Base-by-base conservation (phyloP, 2,329 filamentous ascomycete genomes). In the Elsinoe fawcettii region DNA sequence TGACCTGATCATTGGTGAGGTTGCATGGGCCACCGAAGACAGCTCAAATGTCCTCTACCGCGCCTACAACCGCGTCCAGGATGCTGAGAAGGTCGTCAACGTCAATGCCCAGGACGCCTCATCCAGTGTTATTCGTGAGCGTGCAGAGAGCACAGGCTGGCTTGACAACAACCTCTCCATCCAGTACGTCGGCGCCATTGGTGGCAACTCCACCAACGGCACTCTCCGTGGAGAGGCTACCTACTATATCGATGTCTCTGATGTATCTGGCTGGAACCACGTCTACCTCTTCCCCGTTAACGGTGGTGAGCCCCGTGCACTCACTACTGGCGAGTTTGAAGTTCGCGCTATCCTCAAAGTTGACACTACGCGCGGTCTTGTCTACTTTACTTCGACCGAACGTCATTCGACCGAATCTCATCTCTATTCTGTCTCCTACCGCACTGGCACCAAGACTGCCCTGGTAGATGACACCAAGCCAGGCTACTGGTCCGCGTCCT, bases 271-370 rank as follows among this genome's bases (percentile, higher is more conserved):
- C 16, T 86, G 78, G 81, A 78, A 75, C 27, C 85, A 88, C 64
- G 71, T 87, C 46, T 87, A 87, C 65, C 72, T 87, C 0, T 81
- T 82, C 65, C 77, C 83, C 0, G 75, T 85, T 16, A 69, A 77
- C 12, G 80, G 80, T 1, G 79, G 80, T 20, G 70, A 78, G 39
- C 72, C 78, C 1, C 77, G 79, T 2, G 73, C 81, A 1, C 74
- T 87, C n/a, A 87, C 84, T 0, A 72, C 74, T 2, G 84, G 84
- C 2, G 74, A 85, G 16, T 88, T 83, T 81, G 85, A 88, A 64
- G 84, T 87, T 1, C 72, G 74, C 0, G 63, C 73, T 0, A 78
- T 87, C 47, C 69, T 83, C 34, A 80, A 83, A 63, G 74, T 87
- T 51, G 83, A 88, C 64, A 74, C 73, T 0, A 66, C 71, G 37